phyloP scores from a whole-genome alignment of 2,329 filamentous ascomycete species.

The Stagonosporopsis vannaccii region DNA sequence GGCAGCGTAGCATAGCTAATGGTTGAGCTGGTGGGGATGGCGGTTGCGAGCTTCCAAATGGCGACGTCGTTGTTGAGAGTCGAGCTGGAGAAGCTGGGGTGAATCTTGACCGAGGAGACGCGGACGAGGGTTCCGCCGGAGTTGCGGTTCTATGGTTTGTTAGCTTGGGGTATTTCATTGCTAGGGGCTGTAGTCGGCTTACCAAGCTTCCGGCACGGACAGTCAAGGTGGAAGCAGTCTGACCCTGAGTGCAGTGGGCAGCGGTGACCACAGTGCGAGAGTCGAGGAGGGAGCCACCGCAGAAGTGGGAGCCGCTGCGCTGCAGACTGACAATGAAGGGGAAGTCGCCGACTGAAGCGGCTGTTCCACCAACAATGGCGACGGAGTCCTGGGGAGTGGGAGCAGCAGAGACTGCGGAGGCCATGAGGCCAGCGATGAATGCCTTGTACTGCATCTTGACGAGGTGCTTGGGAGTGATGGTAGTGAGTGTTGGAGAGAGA shows the following conservation, averaged over 20 bases:
- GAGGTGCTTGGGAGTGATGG: slow-evolving; percentile 11
- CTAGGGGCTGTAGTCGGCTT: neutral
- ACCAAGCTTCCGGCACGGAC: slow-evolving; percentile 36
- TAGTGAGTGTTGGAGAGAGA: slow-evolving; percentile 18
- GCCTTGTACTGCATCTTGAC: slow-evolving; percentile 36
- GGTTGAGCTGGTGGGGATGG: slow-evolving; percentile 34
- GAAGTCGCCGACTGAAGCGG: slow-evolving; percentile 35
- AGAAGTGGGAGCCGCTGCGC: slow-evolving; percentile 30
- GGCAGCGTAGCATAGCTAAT: slow-evolving; percentile 33
- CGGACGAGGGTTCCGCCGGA: slow-evolving; percentile 31
- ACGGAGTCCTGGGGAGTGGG: slow-evolving; percentile 37
- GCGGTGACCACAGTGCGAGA: slow-evolving; percentile 39
- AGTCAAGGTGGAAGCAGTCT: slow-evolving; percentile 22
- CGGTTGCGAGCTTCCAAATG: slow-evolving; percentile 36
- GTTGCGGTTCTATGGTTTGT: slow-evolving; percentile 20
- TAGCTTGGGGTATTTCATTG: neutral
- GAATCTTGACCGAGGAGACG: slow-evolving; percentile 27
- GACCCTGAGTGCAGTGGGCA: slow-evolving; percentile 34
- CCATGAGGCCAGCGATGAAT: slow-evolving; percentile 31
- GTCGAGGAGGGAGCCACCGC: slow-evolving; percentile 38
- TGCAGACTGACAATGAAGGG: slow-evolving; percentile 40
- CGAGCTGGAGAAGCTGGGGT: slow-evolving; percentile 29
- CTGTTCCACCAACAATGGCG: slow-evolving; percentile 35
- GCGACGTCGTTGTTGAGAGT: slow-evolving; percentile 33
- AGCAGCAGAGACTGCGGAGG: slow-evolving; percentile 31